Evolutionary conservation across 495 filamentous ascomycete species (phyloP), one percentile per base, ranked within the genome.

Genomic region (Neurospora sp.): DNA sequence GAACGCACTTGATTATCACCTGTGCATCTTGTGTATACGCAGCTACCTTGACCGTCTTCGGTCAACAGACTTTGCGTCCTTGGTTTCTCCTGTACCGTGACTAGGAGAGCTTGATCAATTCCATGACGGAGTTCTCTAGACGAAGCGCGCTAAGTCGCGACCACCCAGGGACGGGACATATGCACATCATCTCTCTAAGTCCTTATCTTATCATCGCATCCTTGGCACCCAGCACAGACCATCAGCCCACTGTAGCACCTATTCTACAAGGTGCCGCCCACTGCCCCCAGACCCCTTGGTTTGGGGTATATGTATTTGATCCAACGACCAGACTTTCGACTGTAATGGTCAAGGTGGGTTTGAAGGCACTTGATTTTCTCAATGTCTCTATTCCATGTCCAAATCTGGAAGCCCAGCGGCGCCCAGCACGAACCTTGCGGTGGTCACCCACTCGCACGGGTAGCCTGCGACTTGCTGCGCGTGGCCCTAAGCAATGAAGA

Each of bases 391-490:
- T 73, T 79, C 83, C 83, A 83, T 81, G 76, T 77, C 83, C 84
- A 81, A 84, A 65, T 65, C 27, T 65, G 83, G 84, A 84, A 83
- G 81, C 83, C 76, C 79, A 71, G 78, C 73, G 81, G 81, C 84
- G 84, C 84, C 84, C 84, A 84, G 81, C 75, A 77, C 84, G 84
- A 87, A 85, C 79, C 83, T 81, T 76, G 84, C 82, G 84, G 84
- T 85, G 84, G 81, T 75, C 78, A 73, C 71, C 80, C 81, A 84
- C 82, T 85, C 85, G 76, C 81, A 83, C 73, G 82, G 84, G 83
- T 79, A 87, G 80, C 83, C 80, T 79, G 80, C 85, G 85, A 84
- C 48, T 59, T 79, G 80, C 79, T 83, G 78, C 73, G 75, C 74
- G 73, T 71, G 77, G 77, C 80, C 82, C 78, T 85, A 83, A 83